A percentile compares a stretch with the other conserved stretches of the same genome.
phyloP scores from a whole-genome alignment of 2,329 filamentous ascomycete species.

The Macrophomina phaseolina region DNA sequence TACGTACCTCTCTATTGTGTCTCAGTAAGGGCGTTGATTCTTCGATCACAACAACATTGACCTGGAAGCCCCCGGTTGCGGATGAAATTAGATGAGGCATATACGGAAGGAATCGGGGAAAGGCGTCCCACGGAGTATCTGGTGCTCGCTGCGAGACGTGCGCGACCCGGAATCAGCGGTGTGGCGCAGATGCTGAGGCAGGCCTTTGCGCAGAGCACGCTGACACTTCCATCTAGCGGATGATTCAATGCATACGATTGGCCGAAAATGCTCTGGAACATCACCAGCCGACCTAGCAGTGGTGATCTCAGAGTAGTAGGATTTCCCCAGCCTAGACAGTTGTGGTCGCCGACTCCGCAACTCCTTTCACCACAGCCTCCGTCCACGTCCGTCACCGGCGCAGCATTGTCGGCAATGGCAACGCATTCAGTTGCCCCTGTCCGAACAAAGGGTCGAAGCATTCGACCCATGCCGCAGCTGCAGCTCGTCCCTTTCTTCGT shows the following conservation, averaged over 20 bases:
- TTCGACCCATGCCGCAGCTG: background rate
- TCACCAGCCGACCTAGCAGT: background rate
- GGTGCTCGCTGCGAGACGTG: conserved; percentile 15
- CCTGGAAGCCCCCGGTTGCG: conserved; percentile 1
- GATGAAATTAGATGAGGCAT: conserved; percentile 7
- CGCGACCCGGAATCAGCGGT: conserved; percentile 16
- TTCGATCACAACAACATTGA: background rate
- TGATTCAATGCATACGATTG: background rate
- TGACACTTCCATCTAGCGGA: conserved; percentile 5
- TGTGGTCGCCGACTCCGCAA: background rate
- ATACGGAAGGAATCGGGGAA: conserved; percentile 5
- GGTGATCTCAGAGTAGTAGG: background rate
- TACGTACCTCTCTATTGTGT: background rate
- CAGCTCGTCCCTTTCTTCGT: background rate
- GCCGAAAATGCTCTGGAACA: background rate
- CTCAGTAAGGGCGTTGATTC: conserved; percentile 17
- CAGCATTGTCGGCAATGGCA: background rate
- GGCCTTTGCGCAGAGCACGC: background rate
- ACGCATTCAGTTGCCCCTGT: background rate
- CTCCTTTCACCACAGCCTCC: conserved; percentile 4
- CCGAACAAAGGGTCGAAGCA: background rate
- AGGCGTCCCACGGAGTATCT: background rate
- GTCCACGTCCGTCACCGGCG: background rate
- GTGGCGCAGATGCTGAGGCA: conserved; percentile 7
- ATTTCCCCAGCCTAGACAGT: background rate